phyloP scores from a whole-genome alignment of 306 rosid species.

The Acmispon strigosus region DNA sequence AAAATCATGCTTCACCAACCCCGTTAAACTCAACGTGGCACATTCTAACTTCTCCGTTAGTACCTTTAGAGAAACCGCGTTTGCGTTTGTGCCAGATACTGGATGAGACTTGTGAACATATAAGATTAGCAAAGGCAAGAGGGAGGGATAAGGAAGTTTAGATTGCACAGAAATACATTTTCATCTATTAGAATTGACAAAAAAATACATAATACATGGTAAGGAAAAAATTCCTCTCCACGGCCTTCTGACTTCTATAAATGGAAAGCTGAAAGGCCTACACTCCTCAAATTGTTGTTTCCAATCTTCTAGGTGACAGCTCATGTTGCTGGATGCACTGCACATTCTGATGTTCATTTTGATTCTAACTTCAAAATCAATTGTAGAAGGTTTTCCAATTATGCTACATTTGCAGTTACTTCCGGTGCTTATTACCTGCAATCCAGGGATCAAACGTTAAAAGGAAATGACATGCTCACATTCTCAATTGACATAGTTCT shows the following conservation, averaged over 20 bases:
- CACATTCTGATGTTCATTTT: conserved; percentile 2
- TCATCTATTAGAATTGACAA: conserved; percentile 16
- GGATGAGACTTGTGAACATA: not conserved
- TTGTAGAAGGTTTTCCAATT: too few relatives aligned
- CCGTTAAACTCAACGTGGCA: too few relatives aligned
- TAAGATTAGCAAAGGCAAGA: not conserved
- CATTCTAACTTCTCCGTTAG: too few relatives aligned
- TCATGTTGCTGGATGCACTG: conserved; percentile 13
- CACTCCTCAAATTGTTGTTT: conserved; percentile 13
- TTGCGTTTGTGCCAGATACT: too few relatives aligned
- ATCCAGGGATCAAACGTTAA: conserved; percentile 16
- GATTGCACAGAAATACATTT: conserved; percentile 10
- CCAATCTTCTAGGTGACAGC: conserved; percentile 14
- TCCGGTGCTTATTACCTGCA: conserved; percentile 61
- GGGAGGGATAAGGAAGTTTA: not conserved
- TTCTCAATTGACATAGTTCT: not conserved
- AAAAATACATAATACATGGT: conserved; percentile 20
- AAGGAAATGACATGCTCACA: not conserved
- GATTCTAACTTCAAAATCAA: too few relatives aligned
- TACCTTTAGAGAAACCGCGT: too few relatives aligned
- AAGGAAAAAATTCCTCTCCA: not conserved
- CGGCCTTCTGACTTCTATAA: not conserved
- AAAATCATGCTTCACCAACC: too few relatives aligned
- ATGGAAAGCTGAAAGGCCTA: not conserved
- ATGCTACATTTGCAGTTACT: conserved; percentile 14